Percentiles rank a stretch among this genome's conserved stretches.
Evolutionary conservation across 257 asterid species (phyloP).

Genomic region (Nicotiana tomentosiformis): DNA sequence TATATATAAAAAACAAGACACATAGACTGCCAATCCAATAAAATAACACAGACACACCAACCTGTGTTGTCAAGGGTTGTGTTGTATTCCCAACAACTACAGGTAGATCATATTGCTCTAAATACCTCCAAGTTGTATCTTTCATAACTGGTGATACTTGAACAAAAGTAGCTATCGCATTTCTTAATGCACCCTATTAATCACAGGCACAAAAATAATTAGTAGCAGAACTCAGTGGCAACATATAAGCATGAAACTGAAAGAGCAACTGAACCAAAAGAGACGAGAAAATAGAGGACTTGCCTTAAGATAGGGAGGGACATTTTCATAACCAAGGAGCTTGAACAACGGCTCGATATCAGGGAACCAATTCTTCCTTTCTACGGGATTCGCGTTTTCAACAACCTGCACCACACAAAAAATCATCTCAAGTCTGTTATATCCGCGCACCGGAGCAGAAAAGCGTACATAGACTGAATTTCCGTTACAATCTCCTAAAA

Average conservation of each 20-base stretch:
- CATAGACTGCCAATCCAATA: not conserved
- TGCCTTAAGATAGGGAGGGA: slow-evolving; percentile 98
- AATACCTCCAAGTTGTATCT: slow-evolving; percentile 85
- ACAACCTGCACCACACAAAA: slow-evolving; percentile 52
- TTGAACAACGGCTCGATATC: slow-evolving; percentile 96
- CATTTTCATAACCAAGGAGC: slow-evolving; percentile 92
- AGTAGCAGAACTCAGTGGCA: slow-evolving; percentile 16
- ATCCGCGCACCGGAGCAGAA: not conserved
- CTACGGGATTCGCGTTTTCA: slow-evolving; percentile 71
- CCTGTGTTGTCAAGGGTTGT: slow-evolving; percentile 71
- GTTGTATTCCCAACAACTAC: slow-evolving; percentile 71
- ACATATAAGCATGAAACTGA: not conserved
- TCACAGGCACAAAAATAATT: slow-evolving; percentile 15
- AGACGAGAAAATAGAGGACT: slow-evolving; percentile 9
- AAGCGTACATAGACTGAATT: not conserved
- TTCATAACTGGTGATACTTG: slow-evolving; percentile 72
- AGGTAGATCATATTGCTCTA: slow-evolving; percentile 95
- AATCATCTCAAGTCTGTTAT: not conserved
- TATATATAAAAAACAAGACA: not conserved
- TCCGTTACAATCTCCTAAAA: not conserved
- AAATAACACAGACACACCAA: slow-evolving; percentile 16
- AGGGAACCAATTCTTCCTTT: slow-evolving; percentile 89
- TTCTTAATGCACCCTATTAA: slow-evolving; percentile 78
- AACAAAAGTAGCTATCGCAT: slow-evolving; percentile 74
- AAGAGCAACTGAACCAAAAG: slow-evolving; percentile 9